phyloP scores from a whole-genome alignment of 2,329 filamentous ascomycete genomes.

The Falciphora oryzae region DNA sequence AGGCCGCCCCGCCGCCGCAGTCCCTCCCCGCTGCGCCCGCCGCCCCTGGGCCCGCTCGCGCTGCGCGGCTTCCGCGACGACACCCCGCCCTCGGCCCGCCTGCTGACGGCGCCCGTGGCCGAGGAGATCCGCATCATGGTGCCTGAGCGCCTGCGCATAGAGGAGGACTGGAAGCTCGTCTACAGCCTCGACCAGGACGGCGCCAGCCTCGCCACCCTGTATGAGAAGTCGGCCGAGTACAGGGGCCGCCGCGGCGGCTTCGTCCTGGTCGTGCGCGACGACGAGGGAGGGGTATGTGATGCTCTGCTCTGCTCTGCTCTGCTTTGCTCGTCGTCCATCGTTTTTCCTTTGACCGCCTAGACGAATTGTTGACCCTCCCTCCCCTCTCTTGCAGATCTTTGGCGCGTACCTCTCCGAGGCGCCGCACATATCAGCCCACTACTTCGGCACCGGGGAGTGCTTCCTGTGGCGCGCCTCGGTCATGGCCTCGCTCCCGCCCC shows the following conservation, averaged over 20 bases:
- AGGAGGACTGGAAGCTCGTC: slow-evolving; percentile 77
- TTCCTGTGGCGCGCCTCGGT: slow-evolving; percentile 79
- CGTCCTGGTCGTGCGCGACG: slow-evolving; percentile 80
- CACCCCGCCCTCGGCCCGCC: slow-evolving; percentile 53
- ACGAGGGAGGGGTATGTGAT: slow-evolving; percentile 65
- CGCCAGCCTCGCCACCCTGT: slow-evolving; percentile 79
- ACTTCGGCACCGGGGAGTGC: slow-evolving; percentile 95
- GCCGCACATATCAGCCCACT: slow-evolving; percentile 73
- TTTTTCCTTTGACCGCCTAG: neutral
- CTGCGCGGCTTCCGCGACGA: slow-evolving; percentile 60
- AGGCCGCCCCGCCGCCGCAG: slow-evolving; percentile 27
- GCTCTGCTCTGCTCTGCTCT: neutral
- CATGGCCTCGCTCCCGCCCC: slow-evolving; percentile 62
- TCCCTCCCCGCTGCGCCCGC: slow-evolving; percentile 77
- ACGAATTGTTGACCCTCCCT: neutral
- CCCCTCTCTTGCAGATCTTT: slow-evolving; percentile 53
- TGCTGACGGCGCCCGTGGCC: slow-evolving; percentile 69
- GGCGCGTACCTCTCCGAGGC: slow-evolving; percentile 91
- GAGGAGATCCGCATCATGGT: slow-evolving; percentile 91
- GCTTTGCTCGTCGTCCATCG: neutral
- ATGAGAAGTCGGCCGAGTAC: slow-evolving; percentile 68
- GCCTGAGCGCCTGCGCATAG: slow-evolving; percentile 78
- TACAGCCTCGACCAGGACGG: slow-evolving; percentile 93
- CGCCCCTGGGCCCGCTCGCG: slow-evolving; percentile 75
- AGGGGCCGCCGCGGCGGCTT: slow-evolving; percentile 72